These are phyloP conservation scores for Boletus sp. DNA, from an alignment of 768 basidiomycete species.

Conservation along the genomic window DNA sequence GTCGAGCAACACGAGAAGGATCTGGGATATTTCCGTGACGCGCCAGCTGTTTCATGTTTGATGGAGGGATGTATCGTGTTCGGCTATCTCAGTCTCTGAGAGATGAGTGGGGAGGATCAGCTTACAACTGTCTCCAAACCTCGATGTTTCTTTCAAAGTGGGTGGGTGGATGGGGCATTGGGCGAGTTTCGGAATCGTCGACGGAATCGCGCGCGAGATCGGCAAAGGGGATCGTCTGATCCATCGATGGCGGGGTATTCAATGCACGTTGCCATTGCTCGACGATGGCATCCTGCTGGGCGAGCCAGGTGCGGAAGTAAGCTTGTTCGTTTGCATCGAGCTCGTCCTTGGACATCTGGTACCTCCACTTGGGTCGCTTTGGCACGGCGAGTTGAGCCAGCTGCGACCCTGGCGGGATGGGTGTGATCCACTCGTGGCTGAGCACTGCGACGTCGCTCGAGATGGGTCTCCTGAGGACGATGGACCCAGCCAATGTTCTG, in stretches of 20 bases:
- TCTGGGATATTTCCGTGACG: slow-evolving; percentile 86
- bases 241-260: slow-evolving; percentile 1
- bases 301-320: slow-evolving; percentile 74
- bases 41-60: slow-evolving; percentile 65
- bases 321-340: slow-evolving; percentile 91
- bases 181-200: slow-evolving; percentile 14
- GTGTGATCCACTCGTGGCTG: slow-evolving; percentile 9
- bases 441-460: slow-evolving; percentile 38
- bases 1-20: slow-evolving; percentile 84
- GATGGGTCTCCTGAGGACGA: slow-evolving; percentile 58
- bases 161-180: slow-evolving; percentile 63
- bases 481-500: slow-evolving; percentile 49
- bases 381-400: slow-evolving; percentile 36
- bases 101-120: slow-evolving; percentile 13
- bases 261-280: slow-evolving; percentile 44
- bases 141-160: slow-evolving; percentile 90
- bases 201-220: not conserved
- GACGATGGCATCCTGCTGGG: slow-evolving; percentile 56
- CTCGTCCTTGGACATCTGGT: slow-evolving; percentile 82
- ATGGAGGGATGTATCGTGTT: not conserved
- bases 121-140: slow-evolving; percentile 91
- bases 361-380: slow-evolving; percentile 80
- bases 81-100: not conserved
- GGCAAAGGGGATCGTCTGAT: slow-evolving; percentile 1
- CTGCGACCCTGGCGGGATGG: not conserved